Evolutionary conservation across 768 basidiomycete species (phyloP).

Genomic region (Pisolithus microcarpus): DNA sequence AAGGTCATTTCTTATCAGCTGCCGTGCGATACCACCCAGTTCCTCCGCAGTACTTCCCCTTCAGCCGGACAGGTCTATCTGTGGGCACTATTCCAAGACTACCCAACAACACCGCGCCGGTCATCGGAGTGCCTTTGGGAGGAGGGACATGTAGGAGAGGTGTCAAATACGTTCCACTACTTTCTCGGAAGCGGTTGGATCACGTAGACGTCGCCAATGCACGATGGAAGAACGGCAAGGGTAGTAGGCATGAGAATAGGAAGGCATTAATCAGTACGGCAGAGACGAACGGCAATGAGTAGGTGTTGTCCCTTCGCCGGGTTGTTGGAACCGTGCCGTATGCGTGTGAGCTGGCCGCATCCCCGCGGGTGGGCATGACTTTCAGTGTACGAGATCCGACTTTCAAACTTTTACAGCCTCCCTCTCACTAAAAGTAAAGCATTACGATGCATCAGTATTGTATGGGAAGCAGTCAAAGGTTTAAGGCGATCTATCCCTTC

Average conservation of each 20-base stretch:
- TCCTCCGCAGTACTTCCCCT: constrained; percentile 33
- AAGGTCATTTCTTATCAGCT: constrained; percentile 57
- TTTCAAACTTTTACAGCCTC: too few species aligned
- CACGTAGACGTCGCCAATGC: constrained; percentile 69
- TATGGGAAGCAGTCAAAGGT: too few species aligned
- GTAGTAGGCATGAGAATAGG: constrained; percentile 37
- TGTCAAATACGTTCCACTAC: constrained; percentile 58
- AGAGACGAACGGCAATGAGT: neutral
- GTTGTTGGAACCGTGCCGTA: too few species aligned
- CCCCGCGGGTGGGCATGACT: too few species aligned
- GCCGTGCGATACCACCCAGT: constrained; percentile 44
- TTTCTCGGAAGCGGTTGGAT: constrained; percentile 62
- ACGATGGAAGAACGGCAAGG: constrained; percentile 69
- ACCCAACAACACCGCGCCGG: constrained; percentile 14
- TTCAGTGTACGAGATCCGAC: too few species aligned
- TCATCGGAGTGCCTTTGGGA: constrained; percentile 57
- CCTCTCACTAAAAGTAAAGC: too few species aligned
- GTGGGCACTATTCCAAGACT: constrained; percentile 12
- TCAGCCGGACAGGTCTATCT: constrained; percentile 21
- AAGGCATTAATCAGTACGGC: constrained; percentile 2
- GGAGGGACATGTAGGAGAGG: constrained; percentile 60
- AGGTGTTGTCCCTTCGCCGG: neutral
- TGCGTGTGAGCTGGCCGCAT: too few species aligned
- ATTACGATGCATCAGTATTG: too few species aligned
- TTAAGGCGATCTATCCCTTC: too few species aligned